Percentiles rank a stretch among this genome's conserved stretches.
phyloP scores from a whole-genome alignment of 2,329 filamentous ascomycete genomes.

The Phialocephala sp. region DNA sequence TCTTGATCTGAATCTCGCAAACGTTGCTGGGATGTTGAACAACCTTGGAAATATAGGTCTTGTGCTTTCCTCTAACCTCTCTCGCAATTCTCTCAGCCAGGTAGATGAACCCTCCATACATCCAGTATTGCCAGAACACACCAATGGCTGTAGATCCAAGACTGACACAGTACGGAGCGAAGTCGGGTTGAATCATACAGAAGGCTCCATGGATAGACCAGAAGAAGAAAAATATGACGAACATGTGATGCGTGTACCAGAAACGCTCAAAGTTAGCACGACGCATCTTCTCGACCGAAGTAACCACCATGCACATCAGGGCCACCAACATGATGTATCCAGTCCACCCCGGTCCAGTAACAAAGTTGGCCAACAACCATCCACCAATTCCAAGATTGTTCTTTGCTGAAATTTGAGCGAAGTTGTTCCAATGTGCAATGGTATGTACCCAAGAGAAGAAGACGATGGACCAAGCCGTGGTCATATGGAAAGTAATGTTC shows the following conservation, averaged over 20 bases:
- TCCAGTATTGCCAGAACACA: constrained; percentile 91
- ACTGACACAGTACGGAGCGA: constrained; percentile 77
- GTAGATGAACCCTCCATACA: constrained; percentile 82
- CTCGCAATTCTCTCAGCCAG: constrained; percentile 79
- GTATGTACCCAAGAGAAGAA: constrained; percentile 89
- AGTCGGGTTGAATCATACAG: constrained; percentile 88
- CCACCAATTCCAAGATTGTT: constrained; percentile 80
- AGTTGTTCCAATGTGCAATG: constrained; percentile 87
- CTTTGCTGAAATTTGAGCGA: constrained; percentile 75
- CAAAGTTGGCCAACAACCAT: constrained; percentile 77
- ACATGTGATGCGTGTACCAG: constrained; percentile 90
- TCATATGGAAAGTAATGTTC: constrained; percentile 88
- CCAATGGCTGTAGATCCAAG: constrained; percentile 69
- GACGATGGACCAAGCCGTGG: constrained; percentile 84
- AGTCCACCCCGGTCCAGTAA: constrained; percentile 82
- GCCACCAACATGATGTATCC: constrained; percentile 84
- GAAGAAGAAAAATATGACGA: constrained; percentile 87
- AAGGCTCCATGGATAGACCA: constrained; percentile 90
- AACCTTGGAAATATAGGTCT: constrained; percentile 87
- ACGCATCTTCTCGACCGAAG: constrained; percentile 77
- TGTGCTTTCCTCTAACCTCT: constrained; percentile 80
- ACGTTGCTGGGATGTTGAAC: constrained; percentile 90
- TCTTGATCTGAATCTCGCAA: constrained; percentile 91
- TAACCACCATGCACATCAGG: constrained; percentile 78
- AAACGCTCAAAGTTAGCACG: constrained; percentile 87